Evolutionary conservation across 805 yeast genomes (phyloP).

Genomic region (Nakazawaea wickerhamii): DNA sequence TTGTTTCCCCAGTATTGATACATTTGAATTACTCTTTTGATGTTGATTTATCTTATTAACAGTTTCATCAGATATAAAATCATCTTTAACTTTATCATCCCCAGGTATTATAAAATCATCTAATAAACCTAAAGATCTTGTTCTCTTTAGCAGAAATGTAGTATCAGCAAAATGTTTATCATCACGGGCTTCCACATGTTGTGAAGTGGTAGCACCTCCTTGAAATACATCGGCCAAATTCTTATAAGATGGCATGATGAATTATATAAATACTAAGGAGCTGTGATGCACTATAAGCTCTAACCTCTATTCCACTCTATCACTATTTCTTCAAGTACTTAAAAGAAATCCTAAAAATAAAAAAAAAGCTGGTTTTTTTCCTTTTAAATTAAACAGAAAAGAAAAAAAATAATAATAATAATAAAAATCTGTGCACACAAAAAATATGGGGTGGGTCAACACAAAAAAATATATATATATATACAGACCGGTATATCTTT

Average conservation of each 20-base stretch:
- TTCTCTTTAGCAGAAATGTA: constrained; percentile 71
- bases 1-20: background rate
- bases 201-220: constrained; percentile 60
- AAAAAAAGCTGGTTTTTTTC: background rate
- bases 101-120: constrained; percentile 35
- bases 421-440: no score
- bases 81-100: constrained; percentile 88
- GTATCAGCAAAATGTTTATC: constrained; percentile 66
- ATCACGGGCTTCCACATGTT: constrained; percentile 64
- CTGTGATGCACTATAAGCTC: no score
- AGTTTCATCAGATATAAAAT: constrained; percentile 88
- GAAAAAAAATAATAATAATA: no score
- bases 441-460: background rate
- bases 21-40: constrained; percentile 6
- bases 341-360: background rate
- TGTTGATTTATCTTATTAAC: constrained; percentile 64
- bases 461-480: no score
- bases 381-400: no score
- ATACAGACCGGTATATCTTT: no score
- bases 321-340: background rate
- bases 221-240: constrained; percentile 32
- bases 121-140: constrained; percentile 75
- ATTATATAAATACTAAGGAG: background rate
- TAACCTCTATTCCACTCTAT: background rate
- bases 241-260: constrained; percentile 11